Evolutionary conservation across 192 early-diverging fungal species (phyloP).

Genomic region (Entomortierella lignicola): DNA sequence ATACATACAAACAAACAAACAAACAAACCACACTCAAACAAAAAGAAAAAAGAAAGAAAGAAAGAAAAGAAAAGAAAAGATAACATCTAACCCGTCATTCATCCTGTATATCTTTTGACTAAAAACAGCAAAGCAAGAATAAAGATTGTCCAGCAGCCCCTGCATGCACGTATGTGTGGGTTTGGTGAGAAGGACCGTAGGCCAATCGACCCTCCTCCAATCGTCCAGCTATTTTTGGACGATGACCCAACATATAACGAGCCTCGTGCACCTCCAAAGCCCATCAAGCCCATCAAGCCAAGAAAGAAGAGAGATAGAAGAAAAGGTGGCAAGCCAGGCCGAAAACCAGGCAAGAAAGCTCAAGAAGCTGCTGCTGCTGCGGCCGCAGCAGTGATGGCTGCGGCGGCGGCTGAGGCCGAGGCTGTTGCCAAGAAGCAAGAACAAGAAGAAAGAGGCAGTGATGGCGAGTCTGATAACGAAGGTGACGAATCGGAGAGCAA

Average conservation of each 20-base stretch:
- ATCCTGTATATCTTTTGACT: background rate
- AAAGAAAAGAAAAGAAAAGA: no score
- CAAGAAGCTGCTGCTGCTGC: constrained; percentile 3
- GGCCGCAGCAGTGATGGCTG: background rate
- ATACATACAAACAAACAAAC: background rate
- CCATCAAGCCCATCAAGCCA: constrained; percentile 13
- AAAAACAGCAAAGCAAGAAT: constrained; percentile 57
- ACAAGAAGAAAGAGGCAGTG: background rate
- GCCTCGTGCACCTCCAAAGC: constrained; percentile 6
- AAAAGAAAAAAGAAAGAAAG: no score
- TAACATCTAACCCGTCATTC: background rate
- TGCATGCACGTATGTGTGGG: constrained; percentile 83
- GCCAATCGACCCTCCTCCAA: constrained; percentile 81
- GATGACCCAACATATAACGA: constrained; percentile 55
- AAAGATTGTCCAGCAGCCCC: constrained; percentile 76
- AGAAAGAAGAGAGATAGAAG: constrained; percentile 7
- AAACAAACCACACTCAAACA: background rate
- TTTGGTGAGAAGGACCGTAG: constrained; percentile 85
- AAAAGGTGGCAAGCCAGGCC: background rate
- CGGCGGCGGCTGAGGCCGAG: background rate
- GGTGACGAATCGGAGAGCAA: background rate
- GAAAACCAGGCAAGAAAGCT: constrained; percentile 11
- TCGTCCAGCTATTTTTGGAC: constrained; percentile 73
- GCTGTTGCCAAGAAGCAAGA: background rate
- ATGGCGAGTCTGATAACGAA: constrained; percentile 1